These are phyloP conservation scores for Aegilops tauschii DNA, from an alignment of 176 grass and related monocot species.

Conservation along the genomic window DNA sequence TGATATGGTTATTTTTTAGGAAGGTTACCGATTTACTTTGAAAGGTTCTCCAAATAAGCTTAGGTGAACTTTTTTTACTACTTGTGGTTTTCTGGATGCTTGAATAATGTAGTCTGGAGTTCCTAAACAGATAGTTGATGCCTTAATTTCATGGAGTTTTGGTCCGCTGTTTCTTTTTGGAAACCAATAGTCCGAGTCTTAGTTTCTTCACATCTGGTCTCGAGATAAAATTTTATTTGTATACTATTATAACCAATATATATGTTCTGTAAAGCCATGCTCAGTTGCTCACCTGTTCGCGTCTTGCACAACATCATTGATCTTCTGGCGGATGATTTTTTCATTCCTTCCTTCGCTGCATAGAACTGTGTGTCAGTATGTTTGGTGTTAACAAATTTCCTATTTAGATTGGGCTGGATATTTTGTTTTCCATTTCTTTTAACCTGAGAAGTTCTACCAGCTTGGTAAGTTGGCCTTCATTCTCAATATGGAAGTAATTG, in stretches of 20 bases:
- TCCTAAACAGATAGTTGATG: not conserved
- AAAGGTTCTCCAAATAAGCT: not conserved
- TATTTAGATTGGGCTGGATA: not conserved
- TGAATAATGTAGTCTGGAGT: not conserved
- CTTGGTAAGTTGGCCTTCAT: not conserved
- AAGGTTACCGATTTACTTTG: not conserved
- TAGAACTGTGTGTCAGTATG: not conserved
- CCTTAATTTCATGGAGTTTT: not conserved
- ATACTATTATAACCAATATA: not conserved
- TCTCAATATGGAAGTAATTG: not conserved
- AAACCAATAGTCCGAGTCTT: not conserved
- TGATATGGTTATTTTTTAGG: too few relatives aligned
- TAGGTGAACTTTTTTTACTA: not conserved
- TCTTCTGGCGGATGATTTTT: not conserved
- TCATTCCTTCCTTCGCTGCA: not conserved
- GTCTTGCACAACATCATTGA: not conserved
- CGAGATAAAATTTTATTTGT: not conserved
- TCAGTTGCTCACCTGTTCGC: not conserved
- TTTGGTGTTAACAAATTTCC: not conserved
- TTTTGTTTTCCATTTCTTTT: not conserved
- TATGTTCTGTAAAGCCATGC: not conserved
- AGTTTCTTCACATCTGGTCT: not conserved
- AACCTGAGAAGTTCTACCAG: not conserved
- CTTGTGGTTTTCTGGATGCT: not conserved
- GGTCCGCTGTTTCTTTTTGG: not conserved